phyloP scores from a whole-genome alignment of 169 alveolate genomes.

The Besnoitia besnoiti region DNA sequence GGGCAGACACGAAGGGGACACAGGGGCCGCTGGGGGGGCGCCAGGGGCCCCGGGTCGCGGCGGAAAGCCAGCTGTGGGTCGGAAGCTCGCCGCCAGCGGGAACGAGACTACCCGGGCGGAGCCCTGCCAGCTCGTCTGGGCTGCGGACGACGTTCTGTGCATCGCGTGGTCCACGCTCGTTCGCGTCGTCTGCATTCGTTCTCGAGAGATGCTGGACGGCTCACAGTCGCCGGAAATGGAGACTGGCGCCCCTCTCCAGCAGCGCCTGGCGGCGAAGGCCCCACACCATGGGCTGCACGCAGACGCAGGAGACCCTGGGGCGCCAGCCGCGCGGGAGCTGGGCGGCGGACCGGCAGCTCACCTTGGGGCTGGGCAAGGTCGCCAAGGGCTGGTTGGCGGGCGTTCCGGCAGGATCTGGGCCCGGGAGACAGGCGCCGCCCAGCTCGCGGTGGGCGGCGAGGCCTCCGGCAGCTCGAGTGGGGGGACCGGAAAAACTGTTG shows the following conservation, averaged over 20 bases:
- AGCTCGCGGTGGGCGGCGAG: neutral
- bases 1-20: neutral
- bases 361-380: no score
- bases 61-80: no score
- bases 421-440: neutral
- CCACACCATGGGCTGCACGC: neutral
- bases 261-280: no score
- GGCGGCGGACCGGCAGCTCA: no score
- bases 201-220: neutral
- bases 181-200: conserved; percentile 17
- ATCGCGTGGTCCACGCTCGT: conserved; percentile 17
- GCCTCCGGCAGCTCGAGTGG: neutral
- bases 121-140: conserved; percentile 1
- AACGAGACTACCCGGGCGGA: neutral
- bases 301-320: neutral
- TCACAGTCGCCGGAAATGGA: neutral
- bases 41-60: neutral
- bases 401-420: no score
- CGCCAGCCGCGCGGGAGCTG: neutral
- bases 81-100: no score
- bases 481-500: neutral
- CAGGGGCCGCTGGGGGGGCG: neutral
- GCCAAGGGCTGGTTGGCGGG: no score
- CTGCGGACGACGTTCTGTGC: neutral
- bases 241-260: neutral